Base-by-base conservation (phyloP, 176 grass and related monocot genomes). In the Carex kokanica region DNA sequence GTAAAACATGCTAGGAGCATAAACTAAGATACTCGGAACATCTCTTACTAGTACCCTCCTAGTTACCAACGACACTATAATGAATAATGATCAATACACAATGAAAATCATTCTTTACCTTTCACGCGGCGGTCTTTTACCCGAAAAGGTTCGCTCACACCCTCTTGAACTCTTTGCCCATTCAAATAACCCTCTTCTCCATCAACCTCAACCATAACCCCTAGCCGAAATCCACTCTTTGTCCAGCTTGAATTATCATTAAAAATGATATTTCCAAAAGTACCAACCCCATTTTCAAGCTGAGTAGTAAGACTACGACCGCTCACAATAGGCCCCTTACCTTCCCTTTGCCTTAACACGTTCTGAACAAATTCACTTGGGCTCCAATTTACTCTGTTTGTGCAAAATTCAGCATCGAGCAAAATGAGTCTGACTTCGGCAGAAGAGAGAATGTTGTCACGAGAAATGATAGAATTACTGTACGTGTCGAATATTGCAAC, bases 221-320 rank as follows among this genome's bases (percentile, higher is more conserved):
- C 73, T 2, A 78, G 41, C 43, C 41, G 4, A 52, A 78, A 78
- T 12, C 73, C 73, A 14, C 73, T 78, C 25, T 55, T 78, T 0
- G 73, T 78, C 73, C 73, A 78, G 24, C 73, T 78, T 7, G 73
- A 78, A 55, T 78, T 78, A 54, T 78, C 73, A 4, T 3, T 25
- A 9, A 78, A 52, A 14, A 51, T 3, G 15, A 78, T 47, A 11
- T 54, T 25, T 78, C 8, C 6, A 47, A 24, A 52, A 17, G 51
- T 25, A 25, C 24, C 14, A 45, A 23, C n/a, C 45, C 73, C 73
- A 13, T 78, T 53, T 54, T 78, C 11, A 29, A 78, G 24, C 73
- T 0, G 10, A 54, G 55, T 27, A 53, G 5, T 55, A 29, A 13
- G n/a, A 55, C 47, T 5, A 5, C 0, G 43, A 6, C n/a, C 40